A percentile compares a stretch with the other conserved stretches of the same genome.
Conservation (phyloP, 495 filamentous ascomycete genomes). For the Acidiella bohemica region DNA sequence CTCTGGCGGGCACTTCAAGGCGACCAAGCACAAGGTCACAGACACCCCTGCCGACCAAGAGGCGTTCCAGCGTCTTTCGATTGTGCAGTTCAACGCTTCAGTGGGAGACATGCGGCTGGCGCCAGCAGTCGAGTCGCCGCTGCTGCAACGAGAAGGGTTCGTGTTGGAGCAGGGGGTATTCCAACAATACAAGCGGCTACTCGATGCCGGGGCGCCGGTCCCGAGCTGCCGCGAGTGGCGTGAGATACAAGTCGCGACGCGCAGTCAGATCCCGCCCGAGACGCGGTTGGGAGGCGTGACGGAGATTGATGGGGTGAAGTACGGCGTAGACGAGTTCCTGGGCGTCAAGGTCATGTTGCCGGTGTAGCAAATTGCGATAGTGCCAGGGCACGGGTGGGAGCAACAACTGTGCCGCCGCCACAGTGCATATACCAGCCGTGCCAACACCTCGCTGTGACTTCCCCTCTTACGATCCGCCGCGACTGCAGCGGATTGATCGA, state of each 20-base stretch:
- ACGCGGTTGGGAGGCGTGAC: neutral
- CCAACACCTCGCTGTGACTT: too few relatives aligned
- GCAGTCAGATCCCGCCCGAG: constrained; percentile 1
- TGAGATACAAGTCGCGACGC: constrained; percentile 6
- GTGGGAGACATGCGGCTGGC: constrained; percentile 1
- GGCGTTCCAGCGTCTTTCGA: constrained; percentile 30
- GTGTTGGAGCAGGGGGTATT: constrained; percentile 4
- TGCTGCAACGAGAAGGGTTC: constrained; percentile 2
- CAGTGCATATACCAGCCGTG: too few relatives aligned
- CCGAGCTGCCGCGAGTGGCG: constrained; percentile 2
- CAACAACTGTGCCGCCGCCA: too few relatives aligned
- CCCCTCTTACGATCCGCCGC: too few relatives aligned
- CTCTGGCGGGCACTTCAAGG: constrained; percentile 38
- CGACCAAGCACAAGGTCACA: constrained; percentile 34
- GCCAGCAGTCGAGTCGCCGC: constrained; percentile 4
- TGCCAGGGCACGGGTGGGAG: too few relatives aligned
- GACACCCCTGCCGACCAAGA: constrained; percentile 34
- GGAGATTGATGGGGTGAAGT: constrained; percentile 6
- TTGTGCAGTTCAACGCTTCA: constrained; percentile 32
- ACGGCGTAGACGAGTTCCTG: constrained; percentile 5
- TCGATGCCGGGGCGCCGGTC: constrained; percentile 1
- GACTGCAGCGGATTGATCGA: too few relatives aligned
- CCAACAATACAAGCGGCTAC: constrained; percentile 3
- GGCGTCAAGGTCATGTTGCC: constrained; percentile 7
- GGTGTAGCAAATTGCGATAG: too few relatives aligned